Percentiles rank a stretch among this genome's conserved stretches.
These are phyloP conservation scores for Trichoderma lentiforme DNA, from an alignment of 2,329 filamentous ascomycete species.

Conservation along the genomic window DNA sequence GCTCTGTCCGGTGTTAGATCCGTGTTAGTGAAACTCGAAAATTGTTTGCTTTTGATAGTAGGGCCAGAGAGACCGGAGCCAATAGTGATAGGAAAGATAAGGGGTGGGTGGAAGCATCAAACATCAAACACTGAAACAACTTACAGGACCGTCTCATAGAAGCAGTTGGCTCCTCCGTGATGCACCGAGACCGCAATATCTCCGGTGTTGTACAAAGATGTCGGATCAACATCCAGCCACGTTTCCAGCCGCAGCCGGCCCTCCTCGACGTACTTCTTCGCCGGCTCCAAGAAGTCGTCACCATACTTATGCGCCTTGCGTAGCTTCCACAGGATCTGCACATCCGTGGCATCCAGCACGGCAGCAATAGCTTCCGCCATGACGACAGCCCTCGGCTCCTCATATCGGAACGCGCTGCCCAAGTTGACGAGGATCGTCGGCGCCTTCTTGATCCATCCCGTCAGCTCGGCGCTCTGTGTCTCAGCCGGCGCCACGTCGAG, in stretches of 20 bases:
- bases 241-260: constrained; percentile 25
- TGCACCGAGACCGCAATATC: constrained; percentile 35
- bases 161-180: constrained; percentile 41
- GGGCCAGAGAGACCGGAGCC: background rate
- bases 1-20: constrained; percentile 27
- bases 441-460: constrained; percentile 38
- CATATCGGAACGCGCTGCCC: constrained; percentile 37
- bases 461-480: constrained; percentile 42
- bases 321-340: constrained; percentile 37
- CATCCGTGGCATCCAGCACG: constrained; percentile 23
- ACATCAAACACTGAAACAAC: background rate
- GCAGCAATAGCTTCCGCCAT: constrained; percentile 28
- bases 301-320: constrained; percentile 15
- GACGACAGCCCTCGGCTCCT: constrained; percentile 22
- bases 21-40: background rate
- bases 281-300: constrained; percentile 17
- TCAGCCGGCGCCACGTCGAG: constrained; percentile 34
- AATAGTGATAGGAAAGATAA: background rate
- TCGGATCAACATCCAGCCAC: constrained; percentile 34
- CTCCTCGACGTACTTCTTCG: constrained; percentile 22
- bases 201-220: constrained; percentile 35
- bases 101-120: background rate
- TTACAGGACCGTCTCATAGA: constrained; percentile 33
- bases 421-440: constrained; percentile 49
- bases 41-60: background rate